Evolutionary conservation across 129 eudicot species (phyloP), one percentile per base, ranked within the genome.

Genomic region (Ambrosia trifida): DNA sequence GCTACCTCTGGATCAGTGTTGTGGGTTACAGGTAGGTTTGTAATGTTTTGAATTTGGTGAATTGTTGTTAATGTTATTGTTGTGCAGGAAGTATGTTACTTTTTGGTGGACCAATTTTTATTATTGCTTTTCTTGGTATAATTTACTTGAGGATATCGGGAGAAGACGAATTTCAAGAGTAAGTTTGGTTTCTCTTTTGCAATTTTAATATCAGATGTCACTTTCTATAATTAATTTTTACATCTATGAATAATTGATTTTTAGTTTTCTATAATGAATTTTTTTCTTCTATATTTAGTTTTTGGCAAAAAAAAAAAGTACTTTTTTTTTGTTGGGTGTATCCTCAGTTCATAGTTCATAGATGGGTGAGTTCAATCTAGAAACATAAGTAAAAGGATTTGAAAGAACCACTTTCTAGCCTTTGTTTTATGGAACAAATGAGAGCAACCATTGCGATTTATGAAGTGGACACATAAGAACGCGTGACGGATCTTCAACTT

Each of bases 61-160:
- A 28, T 24, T 24, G 28, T 24, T 58, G 13, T 12, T 13, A 10
- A 2, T n/a, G 50, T 59, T 16, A 19, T 57, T 59, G 16, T 72
- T 46, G 11, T 84, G 75, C 89, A 92, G 98, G 95, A 56, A 83
- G 81, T 57, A 53, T 79, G 54, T 80, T 89, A 68, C 68, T 89
- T 17, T 89, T 73, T 77, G 83, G 91, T 81, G 96, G 81, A 20
- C 96, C 96, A 38, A 72, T 89, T 49, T 78, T 91, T 41, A 46
- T 88, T 45, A 81, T 92, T 52, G 95, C 88, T 31, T 80, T 89
- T 86, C 89, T 92, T 40, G 95, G 72, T 63, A 72, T 77, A 20
- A 63, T 75, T 30, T 78, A 86, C 76, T 79, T 92, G 12, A 5
- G 52, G 65, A 84, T 92, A 71, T 74, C 83, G 3, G 96, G 81